Evolutionary conservation across 208 protist genomes (phyloP).

Genomic region (Herpetomonas muscarum): DNA sequence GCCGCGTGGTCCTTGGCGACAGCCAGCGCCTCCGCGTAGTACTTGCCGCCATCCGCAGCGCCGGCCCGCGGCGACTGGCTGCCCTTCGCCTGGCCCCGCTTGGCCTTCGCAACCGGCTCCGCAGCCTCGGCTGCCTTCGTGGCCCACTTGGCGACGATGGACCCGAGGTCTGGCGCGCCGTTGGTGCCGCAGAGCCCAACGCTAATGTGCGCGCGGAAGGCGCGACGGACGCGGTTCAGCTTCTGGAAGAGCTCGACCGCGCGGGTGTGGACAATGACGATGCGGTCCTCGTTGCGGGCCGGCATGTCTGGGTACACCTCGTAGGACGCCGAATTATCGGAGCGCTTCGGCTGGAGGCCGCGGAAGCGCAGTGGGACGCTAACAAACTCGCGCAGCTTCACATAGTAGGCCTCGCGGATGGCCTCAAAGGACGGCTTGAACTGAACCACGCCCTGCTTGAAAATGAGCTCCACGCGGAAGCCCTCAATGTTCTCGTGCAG

Average conservation of each 20-base stretch:
- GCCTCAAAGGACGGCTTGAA: slow-evolving; percentile 95
- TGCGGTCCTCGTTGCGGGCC: slow-evolving; percentile 73
- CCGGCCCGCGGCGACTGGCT: not conserved
- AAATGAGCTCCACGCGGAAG: slow-evolving; percentile 92
- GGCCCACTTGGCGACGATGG: slow-evolving; percentile 79
- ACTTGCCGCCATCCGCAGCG: slow-evolving; percentile 25
- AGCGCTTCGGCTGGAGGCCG: slow-evolving; percentile 83
- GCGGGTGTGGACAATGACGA: slow-evolving; percentile 89
- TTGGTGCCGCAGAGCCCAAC: slow-evolving; percentile 88
- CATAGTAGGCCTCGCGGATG: slow-evolving; percentile 93
- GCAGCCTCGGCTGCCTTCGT: not conserved
- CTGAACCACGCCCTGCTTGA: slow-evolving; percentile 89
- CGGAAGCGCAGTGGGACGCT: slow-evolving; percentile 91
- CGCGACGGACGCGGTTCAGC: slow-evolving; percentile 82
- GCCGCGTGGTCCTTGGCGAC: slow-evolving; percentile 82
- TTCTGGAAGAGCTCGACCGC: slow-evolving; percentile 92
- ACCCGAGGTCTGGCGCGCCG: slow-evolving; percentile 86
- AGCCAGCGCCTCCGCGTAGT: slow-evolving; percentile 85
- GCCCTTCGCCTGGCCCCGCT: not conserved
- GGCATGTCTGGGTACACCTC: slow-evolving; percentile 91
- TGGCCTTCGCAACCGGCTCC: not conserved
- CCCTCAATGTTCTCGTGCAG: slow-evolving; percentile 92
- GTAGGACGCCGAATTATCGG: slow-evolving; percentile 43
- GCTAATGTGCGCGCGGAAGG: slow-evolving; percentile 81
- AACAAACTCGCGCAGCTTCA: slow-evolving; percentile 93